Conservation (phyloP, 1,139 yeast species). For the Saccharomyces hybrid region DNA sequence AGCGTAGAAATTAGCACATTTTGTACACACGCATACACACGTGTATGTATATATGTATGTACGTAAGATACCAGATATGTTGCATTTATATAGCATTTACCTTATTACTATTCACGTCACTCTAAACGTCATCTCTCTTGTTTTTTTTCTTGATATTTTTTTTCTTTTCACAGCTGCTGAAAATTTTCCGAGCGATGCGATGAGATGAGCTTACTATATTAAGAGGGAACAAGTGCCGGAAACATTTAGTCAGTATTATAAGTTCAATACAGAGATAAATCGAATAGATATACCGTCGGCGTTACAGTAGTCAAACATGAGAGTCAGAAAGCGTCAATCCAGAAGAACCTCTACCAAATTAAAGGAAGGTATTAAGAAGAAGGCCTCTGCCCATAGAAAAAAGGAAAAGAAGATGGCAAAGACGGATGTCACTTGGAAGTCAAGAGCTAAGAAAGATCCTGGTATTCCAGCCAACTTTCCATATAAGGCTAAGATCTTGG, state of each 20-base stretch:
- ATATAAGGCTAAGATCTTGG: constrained; percentile 74
- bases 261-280: neutral
- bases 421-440: constrained; percentile 90
- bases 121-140: constrained; percentile 2
- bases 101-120: neutral
- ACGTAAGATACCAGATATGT: neutral
- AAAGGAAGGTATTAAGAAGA: constrained; percentile 93
- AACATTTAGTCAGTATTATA: neutral
- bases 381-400: constrained; percentile 85
- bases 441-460: constrained; percentile 73
- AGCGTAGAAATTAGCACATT: neutral
- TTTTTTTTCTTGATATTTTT: neutral
- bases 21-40: neutral
- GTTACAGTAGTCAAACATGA: constrained; percentile 18
- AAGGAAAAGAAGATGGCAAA: constrained; percentile 76
- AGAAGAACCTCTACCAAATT: constrained; percentile 86
- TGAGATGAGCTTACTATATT: constrained; percentile 15
- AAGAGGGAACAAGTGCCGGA: neutral
- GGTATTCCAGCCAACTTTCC: constrained; percentile 96
- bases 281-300: neutral
- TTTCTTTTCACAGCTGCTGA: constrained; percentile 6
- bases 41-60: neutral
- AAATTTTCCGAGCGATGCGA: constrained; percentile 16
- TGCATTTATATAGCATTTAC: neutral
- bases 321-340: constrained; percentile 33